Base-by-base conservation (phyloP, 768 basidiomycete genomes). In the Lyophyllum atratum region DNA sequence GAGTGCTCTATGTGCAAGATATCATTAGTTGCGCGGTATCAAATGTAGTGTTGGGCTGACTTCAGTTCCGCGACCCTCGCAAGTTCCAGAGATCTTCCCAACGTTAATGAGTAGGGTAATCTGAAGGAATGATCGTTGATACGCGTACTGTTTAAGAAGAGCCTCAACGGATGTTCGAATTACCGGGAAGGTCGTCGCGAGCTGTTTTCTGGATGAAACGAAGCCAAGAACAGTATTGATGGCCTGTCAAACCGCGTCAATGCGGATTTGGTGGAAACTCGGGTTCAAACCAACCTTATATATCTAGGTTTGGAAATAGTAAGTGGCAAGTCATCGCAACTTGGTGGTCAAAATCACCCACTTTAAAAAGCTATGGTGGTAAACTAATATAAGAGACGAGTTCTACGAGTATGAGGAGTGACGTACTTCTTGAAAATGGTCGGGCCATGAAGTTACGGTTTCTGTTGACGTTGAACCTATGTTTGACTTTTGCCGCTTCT, bases 171-270 rank as follows among this genome's bases (percentile, higher is more conserved):
- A 92, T 14, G 82, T 78, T 42, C 88, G 81, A 24, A 95, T 79
- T 3, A 85, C 81, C 6, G 85, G 77, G 64, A 94, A 95, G 0
- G 91, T 94, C 7, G 84, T 86, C 7, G 92, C 89, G 31, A 95
- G 70, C 60, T 90, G 84, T 61, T 91, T 90, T 59, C 91, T 80
- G 0, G 91, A 86, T 2, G 91, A 90, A 37, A 93, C 81, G 65
- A 96, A 96, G 0, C 90, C 93, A 39, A 95, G 80, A 4, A 96
- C 91, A 14, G 93, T 92, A 63, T 95, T 95, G 46, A 95, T 74
- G 10, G 93, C 91, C 91, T 95, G 55, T 17, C 11, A 48, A 3
- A 28, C 34, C 22, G 26, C 28, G 24, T 29, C 8, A 17, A 7
- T 28, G 3, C 21, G 2, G 4, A 17, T 22, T 10, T 24, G 9